Conservation (phyloP, 495 filamentous ascomycete species). For the Ascobolus immersus region DNA sequence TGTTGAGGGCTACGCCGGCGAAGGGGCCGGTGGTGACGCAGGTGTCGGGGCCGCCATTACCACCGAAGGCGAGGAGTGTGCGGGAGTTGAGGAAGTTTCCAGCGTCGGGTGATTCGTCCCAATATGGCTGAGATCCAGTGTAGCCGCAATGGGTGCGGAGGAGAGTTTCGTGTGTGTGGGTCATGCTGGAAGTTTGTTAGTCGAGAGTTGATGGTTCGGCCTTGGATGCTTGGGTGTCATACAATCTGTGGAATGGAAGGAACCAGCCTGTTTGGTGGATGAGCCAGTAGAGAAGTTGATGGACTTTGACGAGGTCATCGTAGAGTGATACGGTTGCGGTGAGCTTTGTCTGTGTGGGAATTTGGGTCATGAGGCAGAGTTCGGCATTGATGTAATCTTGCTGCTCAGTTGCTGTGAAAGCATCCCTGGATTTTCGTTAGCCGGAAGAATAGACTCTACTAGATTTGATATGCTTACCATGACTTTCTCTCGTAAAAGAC, state of each 20-base stretch:
- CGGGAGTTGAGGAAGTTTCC: constrained; percentile 16
- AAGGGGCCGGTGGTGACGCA: background rate
- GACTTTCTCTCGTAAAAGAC: too few species aligned
- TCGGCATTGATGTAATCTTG: constrained; percentile 21
- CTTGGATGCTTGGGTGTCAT: too few species aligned
- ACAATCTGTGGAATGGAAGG: constrained; percentile 18
- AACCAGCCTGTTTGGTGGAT: constrained; percentile 10
- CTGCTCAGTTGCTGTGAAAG: constrained; percentile 18
- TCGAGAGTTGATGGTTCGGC: too few species aligned
- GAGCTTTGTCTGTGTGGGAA: constrained; percentile 14
- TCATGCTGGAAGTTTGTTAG: too few species aligned
- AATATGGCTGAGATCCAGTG: constrained; percentile 21
- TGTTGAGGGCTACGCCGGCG: background rate
- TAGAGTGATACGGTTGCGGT: constrained; percentile 17
- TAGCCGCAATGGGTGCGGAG: constrained; percentile 19
- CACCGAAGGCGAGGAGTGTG: constrained; percentile 22
- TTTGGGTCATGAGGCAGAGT: constrained; percentile 20
- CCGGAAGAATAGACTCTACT: too few species aligned
- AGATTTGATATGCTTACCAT: too few species aligned
- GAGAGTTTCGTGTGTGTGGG: constrained; percentile 15
- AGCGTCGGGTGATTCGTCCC: constrained; percentile 22
- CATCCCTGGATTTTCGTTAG: constrained; percentile 20
- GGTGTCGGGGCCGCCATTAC: constrained; percentile 15
- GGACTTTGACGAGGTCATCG: constrained; percentile 19
- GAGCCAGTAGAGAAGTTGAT: constrained; percentile 6